phyloP scores from a whole-genome alignment of 768 basidiomycete genomes.

The button mushroom (Agaricus bisporus) region DNA sequence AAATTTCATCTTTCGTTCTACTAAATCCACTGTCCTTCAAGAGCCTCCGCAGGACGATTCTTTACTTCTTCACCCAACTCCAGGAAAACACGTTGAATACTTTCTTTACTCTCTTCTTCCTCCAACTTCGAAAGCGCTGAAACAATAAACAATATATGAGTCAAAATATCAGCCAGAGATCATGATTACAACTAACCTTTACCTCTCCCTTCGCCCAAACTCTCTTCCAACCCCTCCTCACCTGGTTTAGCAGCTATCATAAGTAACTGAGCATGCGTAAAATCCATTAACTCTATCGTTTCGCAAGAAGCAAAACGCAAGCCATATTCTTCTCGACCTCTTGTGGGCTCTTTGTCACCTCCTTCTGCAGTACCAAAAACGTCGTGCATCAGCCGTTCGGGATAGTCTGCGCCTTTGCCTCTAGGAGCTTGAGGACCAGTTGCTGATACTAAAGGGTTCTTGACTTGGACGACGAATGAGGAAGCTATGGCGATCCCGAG shows the following conservation, averaged over 20 bases:
- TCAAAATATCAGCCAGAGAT: not conserved
- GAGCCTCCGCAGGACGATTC: conserved; percentile 35
- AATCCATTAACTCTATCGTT: conserved; percentile 46
- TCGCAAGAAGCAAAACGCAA: conserved; percentile 47
- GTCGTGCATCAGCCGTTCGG: conserved; percentile 36
- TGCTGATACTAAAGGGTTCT: conserved; percentile 48
- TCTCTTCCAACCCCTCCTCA: conserved; percentile 40
- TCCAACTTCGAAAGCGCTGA: conserved; percentile 35
- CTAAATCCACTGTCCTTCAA: conserved; percentile 45
- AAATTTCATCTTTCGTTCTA: not conserved
- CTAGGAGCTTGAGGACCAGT: conserved; percentile 25
- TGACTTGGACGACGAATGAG: conserved; percentile 55
- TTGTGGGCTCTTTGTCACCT: conserved; percentile 13
- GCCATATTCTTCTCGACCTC: conserved; percentile 40
- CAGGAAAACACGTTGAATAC: conserved; percentile 35
- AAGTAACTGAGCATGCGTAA: conserved; percentile 46
- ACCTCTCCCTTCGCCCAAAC: conserved; percentile 47
- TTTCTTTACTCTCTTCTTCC: conserved; percentile 31
- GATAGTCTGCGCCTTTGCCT: conserved; percentile 36
- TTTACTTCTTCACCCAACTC: conserved; percentile 38
- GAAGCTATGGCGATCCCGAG: conserved; percentile 49
- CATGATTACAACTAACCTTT: conserved; percentile 29
- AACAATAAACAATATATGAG: not conserved
- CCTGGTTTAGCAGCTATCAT: conserved; percentile 47
- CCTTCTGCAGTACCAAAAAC: conserved; percentile 36